Conservation (phyloP, 345 rosid species). For the Hypericum perforatum region DNA sequence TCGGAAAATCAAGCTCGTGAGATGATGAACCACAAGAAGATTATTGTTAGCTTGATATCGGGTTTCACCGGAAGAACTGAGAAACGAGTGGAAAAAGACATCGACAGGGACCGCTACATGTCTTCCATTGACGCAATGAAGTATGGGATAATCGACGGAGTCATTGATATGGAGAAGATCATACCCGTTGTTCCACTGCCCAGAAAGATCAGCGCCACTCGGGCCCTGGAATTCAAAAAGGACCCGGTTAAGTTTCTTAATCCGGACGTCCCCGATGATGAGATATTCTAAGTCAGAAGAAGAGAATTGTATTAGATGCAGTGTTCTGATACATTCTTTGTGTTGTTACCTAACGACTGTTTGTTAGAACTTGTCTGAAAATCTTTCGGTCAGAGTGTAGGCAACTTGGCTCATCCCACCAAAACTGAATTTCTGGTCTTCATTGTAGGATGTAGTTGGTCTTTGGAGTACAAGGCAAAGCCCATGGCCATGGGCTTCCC, state of each 20-base stretch:
- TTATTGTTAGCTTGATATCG: conserved; percentile 55
- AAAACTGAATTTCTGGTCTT: too few relatives aligned
- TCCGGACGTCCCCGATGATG: conserved; percentile 92
- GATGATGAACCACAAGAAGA: conserved; percentile 76
- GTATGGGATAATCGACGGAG: conserved; percentile 90
- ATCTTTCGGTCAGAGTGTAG: too few relatives aligned
- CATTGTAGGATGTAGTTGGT: too few relatives aligned
- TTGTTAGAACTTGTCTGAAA: too few relatives aligned
- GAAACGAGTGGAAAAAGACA: conserved; percentile 70
- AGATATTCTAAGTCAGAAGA: conserved; percentile 23
- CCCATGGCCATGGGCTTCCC: too few relatives aligned
- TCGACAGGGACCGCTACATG: conserved; percentile 82
- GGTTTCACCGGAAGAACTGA: conserved; percentile 61
- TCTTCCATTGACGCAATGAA: conserved; percentile 90
- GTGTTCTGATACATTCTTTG: too few relatives aligned
- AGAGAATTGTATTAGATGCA: too few relatives aligned
- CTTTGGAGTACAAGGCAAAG: too few relatives aligned
- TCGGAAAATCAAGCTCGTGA: conserved; percentile 87
- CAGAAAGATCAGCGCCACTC: conserved; percentile 51
- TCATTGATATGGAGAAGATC: conserved; percentile 75
- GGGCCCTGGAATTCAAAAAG: conserved; percentile 46
- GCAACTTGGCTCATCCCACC: too few relatives aligned
- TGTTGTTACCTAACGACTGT: too few relatives aligned
- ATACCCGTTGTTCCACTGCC: conserved; percentile 79
- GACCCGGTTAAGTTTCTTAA: conserved; percentile 80